Conservation (phyloP, 768 basidiomycete genomes). For the Vishniacozyma victoriae region DNA sequence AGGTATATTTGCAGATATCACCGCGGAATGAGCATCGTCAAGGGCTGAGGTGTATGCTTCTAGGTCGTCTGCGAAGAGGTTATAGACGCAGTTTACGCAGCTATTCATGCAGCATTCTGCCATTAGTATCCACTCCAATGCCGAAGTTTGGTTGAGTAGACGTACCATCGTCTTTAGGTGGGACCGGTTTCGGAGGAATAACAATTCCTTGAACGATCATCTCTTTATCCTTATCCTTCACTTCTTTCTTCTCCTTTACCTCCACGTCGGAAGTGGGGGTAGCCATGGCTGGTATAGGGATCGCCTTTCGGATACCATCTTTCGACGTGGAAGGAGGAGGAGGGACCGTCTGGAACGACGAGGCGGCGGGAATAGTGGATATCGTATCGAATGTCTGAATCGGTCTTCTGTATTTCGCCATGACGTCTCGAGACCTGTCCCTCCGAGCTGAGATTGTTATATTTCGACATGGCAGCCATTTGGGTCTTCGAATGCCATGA, state of each 20-base stretch:
- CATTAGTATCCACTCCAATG: neutral
- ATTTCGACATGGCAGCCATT: too few species aligned
- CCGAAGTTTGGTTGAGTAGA: neutral
- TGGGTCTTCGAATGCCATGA: too few species aligned
- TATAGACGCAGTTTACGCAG: conserved; percentile 86
- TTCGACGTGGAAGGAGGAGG: conserved; percentile 3
- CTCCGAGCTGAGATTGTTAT: too few species aligned
- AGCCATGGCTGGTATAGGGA: conserved; percentile 3
- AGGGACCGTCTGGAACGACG: conserved; percentile 38
- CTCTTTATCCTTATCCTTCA: conserved; percentile 6
- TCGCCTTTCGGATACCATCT: conserved; percentile 5
- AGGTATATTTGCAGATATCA: conserved; percentile 54
- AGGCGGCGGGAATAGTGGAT: conserved; percentile 24
- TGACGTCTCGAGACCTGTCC: too few species aligned
- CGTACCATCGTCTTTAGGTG: conserved; percentile 45
- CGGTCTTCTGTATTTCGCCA: too few species aligned
- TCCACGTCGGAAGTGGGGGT: neutral
- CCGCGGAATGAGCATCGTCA: conserved; percentile 52
- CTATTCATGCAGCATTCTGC: conserved; percentile 93
- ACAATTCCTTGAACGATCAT: conserved; percentile 30
- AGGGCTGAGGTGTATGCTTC: conserved; percentile 59
- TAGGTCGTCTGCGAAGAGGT: conserved; percentile 72
- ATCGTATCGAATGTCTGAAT: conserved; percentile 22
- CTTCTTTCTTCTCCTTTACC: too few species aligned
- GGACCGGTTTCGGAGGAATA: conserved; percentile 38